phyloP scores from a whole-genome alignment of 306 rosid genomes.

The Lotus japonicus region DNA sequence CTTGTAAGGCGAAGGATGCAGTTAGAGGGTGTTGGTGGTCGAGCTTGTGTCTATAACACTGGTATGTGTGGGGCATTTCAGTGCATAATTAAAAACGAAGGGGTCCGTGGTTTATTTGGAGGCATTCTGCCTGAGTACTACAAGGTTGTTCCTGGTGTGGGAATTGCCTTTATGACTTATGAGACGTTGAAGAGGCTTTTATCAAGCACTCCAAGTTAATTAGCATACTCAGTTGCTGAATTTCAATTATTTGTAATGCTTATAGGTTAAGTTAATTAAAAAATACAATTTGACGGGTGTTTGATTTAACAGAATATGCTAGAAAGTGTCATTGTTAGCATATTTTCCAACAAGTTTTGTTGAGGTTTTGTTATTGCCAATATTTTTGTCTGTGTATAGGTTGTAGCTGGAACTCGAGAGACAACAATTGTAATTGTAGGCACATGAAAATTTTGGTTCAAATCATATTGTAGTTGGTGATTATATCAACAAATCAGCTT shows the following conservation, averaged over 20 bases:
- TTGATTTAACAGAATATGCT: not conserved
- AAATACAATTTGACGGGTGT: not conserved
- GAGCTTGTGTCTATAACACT: constrained; percentile 56
- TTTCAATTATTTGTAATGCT: not conserved
- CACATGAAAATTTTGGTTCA: constrained; percentile 7
- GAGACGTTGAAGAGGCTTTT: constrained; percentile 54
- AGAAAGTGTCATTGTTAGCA: not conserved
- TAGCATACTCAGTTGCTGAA: no score
- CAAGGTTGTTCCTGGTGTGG: constrained; percentile 86
- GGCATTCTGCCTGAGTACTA: constrained; percentile 87
- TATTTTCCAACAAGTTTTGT: constrained; percentile 12
- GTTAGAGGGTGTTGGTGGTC: constrained; percentile 76
- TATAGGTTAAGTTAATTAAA: constrained; percentile 11
- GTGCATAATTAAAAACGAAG: constrained; percentile 55
- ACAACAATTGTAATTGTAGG: constrained; percentile 15
- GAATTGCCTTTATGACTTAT: constrained; percentile 81
- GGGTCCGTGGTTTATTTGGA: constrained; percentile 62
- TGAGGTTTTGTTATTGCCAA: constrained; percentile 45
- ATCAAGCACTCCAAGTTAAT: constrained; percentile 21
- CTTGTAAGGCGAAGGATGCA: constrained; percentile 84
- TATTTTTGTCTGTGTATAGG: constrained; percentile 26
- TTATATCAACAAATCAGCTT: constrained; percentile 9
- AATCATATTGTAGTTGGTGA: not conserved
- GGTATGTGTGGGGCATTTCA: constrained; percentile 59
- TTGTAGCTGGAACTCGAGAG: constrained; percentile 19